A percentile compares a stretch with the other conserved stretches of the same genome.
Evolutionary conservation across 768 basidiomycete species (phyloP).

Genomic region (Rhodotorula sphaerocarpa): DNA sequence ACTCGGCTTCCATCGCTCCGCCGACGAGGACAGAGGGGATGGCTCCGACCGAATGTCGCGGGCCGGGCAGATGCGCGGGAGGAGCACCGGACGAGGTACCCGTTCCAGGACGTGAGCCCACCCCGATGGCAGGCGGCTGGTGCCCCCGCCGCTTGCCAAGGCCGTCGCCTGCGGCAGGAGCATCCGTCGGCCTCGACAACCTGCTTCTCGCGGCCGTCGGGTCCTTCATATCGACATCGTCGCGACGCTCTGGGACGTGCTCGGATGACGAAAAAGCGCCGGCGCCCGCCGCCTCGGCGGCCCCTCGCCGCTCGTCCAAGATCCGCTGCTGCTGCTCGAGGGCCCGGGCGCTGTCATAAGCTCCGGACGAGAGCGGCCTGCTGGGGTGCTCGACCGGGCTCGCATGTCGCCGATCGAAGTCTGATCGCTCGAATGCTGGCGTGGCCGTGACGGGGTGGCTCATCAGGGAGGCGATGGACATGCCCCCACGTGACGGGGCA

Average conservation of each 20-base stretch:
- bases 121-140: constrained; percentile 15
- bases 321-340: constrained; percentile 12
- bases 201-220: neutral
- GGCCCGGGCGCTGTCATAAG: no score
- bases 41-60: neutral
- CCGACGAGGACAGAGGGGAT: constrained; percentile 25
- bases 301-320: neutral
- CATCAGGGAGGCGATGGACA: neutral
- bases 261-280: neutral
- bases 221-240: no score
- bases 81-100: neutral
- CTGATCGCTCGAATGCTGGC: neutral
- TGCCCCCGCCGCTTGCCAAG: constrained; percentile 17
- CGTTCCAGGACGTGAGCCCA: neutral
- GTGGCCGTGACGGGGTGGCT: neutral
- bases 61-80: neutral
- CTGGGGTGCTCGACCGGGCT: neutral
- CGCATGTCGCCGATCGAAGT: neutral
- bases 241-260: neutral
- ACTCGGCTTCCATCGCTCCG: constrained; percentile 13
- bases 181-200: no score
- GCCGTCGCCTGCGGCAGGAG: neutral
- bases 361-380: no score
- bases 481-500: neutral
- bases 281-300: neutral